Base-by-base conservation (phyloP, 2,329 filamentous ascomycete species). In the Emydomyces testavorans region DNA sequence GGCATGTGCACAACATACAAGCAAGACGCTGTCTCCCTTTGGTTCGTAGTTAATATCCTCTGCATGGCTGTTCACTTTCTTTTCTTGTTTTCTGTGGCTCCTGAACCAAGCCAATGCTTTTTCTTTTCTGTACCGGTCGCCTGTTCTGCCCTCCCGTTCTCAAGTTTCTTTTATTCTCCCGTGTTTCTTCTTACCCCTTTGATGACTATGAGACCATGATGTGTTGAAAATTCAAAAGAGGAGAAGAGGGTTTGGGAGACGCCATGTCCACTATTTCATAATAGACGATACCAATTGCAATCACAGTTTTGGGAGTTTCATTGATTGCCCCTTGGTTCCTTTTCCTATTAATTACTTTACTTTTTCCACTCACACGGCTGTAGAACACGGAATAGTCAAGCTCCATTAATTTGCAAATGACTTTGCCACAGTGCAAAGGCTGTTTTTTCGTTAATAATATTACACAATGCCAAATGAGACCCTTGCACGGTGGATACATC, bases 241-340 rank as follows among this genome's bases (percentile, higher is more conserved):
- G 45, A 36, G 36, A 31, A 36, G 37, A 16, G 13, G 26, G 26
- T 28, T 48, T 48, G 39, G 31, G 32, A 20, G 20, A n/a, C 20
- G 20, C 15, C 36, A 20, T 21, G 35, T 40, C 20, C 28, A n/a
- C 26, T 39, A 29, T 34, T 31, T 20, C 39, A 34, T 34, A 23
- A 49, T 49, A 49, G 41, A 49, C 26, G 47, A 49, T 39, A 39
- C 47, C 47, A 45, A 49, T 45, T 45, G 24, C 44, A 47, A 32
- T 39, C 23, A 38, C 40, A 26, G 35, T 32, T 21, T 47, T 23
- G 36, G 44, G 40, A 34, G 7, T 40, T 40, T 15, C 8, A 20
- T 36, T n/a, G n/a, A n/a, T n/a, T n/a, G n/a, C n/a, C n/a, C n/a
- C n/a, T n/a, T n/a, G n/a, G n/a, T n/a, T n/a, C n/a, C n/a, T n/a